phyloP scores from a whole-genome alignment of 768 basidiomycete genomes.

The Mycena amicta region DNA sequence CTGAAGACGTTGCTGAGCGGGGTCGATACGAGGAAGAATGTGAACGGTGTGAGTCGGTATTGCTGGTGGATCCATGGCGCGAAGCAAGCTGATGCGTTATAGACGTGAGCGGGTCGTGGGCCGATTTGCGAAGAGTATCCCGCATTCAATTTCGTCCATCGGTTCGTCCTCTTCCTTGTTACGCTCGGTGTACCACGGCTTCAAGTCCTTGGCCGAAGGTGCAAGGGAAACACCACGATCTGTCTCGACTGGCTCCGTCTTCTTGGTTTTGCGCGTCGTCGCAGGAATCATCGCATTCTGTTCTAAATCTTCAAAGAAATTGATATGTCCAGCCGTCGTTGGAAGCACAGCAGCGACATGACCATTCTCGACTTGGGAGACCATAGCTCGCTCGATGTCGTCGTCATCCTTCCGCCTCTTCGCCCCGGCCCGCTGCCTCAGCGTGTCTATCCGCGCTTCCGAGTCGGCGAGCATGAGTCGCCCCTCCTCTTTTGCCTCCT shows the following conservation, averaged over 20 bases:
- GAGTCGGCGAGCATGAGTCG: slow-evolving; percentile 77
- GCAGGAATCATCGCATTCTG: slow-evolving; percentile 52
- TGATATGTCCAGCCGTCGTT: slow-evolving; percentile 71
- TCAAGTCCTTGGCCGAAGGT: slow-evolving; percentile 74
- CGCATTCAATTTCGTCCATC: slow-evolving; percentile 41
- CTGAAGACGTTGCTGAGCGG: slow-evolving; percentile 25
- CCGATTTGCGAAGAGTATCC: slow-evolving; percentile 63
- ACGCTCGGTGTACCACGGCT: slow-evolving; percentile 71
- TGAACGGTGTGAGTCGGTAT: too few relatives aligned
- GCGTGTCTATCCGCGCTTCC: slow-evolving; percentile 70
- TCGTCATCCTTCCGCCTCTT: slow-evolving; percentile 40
- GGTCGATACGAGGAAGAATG: slow-evolving; percentile 23
- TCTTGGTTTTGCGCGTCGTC: slow-evolving; percentile 53
- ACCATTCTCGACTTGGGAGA: slow-evolving; percentile 24
- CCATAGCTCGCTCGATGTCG: slow-evolving; percentile 36
- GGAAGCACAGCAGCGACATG: slow-evolving; percentile 40
- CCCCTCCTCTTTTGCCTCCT: slow-evolving; percentile 73
- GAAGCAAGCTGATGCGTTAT: slow-evolving; percentile 68
- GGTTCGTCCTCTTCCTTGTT: slow-evolving; percentile 34
- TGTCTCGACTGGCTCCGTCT: slow-evolving; percentile 48
- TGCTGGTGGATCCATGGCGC: slow-evolving; percentile 26
- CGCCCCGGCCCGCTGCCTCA: slow-evolving; percentile 64
- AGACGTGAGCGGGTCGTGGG: slow-evolving; percentile 72
- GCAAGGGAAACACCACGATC: slow-evolving; percentile 78
- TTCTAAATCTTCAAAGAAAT: slow-evolving; percentile 79